These are phyloP conservation scores for Xylariales sp. DNA, from an alignment of 2,329 filamentous ascomycete genomes.

Conservation along the genomic window DNA sequence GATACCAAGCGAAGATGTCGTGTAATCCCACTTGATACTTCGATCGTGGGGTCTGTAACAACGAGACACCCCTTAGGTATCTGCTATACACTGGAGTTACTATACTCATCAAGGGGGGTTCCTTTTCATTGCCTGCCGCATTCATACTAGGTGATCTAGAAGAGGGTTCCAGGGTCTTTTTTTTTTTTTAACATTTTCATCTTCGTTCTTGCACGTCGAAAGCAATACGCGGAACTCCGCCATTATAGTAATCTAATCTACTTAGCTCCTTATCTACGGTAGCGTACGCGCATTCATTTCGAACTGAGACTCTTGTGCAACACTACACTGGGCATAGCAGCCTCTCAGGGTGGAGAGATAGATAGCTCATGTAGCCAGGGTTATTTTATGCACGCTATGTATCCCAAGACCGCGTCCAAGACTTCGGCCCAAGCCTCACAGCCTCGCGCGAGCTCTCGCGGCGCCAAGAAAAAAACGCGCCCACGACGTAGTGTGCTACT, in stretches of 20 bases:
- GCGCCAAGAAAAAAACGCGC: constrained; percentile 3
- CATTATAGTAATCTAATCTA: background rate
- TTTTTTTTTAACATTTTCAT: background rate
- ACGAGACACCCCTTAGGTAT: background rate
- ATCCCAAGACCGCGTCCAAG: constrained; percentile 3
- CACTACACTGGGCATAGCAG: background rate
- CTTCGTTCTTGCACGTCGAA: background rate
- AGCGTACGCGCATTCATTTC: background rate
- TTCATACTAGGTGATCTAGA: background rate
- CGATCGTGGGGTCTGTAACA: background rate
- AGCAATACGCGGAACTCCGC: constrained; percentile 9
- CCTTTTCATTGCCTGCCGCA: background rate
- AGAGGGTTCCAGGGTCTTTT: background rate
- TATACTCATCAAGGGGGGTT: too few relatives aligned
- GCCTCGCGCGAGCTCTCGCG: constrained; percentile 14
- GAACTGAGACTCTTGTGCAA: background rate
- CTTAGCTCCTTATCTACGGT: too few relatives aligned
- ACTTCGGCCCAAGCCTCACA: constrained; percentile 23
- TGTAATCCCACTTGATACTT: background rate
- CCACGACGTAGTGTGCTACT: too few relatives aligned
- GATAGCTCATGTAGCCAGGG: background rate
- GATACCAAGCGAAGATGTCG: constrained; percentile 19
- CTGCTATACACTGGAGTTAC: background rate
- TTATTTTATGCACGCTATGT: background rate
- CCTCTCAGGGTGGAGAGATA: background rate